Base-by-base conservation (phyloP, 2,329 filamentous ascomycete genomes). In the Ascochyta clinopodiicola region DNA sequence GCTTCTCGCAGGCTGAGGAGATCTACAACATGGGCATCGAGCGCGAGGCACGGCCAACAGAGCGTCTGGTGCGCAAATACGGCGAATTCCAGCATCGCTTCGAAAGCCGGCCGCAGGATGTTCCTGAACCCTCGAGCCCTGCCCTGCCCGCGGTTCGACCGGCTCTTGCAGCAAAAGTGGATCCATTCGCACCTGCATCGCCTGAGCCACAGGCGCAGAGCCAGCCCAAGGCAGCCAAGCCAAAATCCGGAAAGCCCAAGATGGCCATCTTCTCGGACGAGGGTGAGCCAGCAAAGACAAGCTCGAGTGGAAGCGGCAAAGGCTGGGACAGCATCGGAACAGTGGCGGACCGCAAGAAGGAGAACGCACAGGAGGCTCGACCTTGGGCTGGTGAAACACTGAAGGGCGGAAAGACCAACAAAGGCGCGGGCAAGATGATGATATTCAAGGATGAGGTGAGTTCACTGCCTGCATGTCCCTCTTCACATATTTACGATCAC, bases 381-480 rank as follows among this genome's bases (percentile, higher is more conserved):
- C 92, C 94, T 19, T 97, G 93, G 95, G 89, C 82, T 10, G 95
- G 95, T 24, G 92, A 98, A 80, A 97, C 90, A 36, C 78, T 99
- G 65, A 91, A 94, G 76, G 90, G 87, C 2, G 92, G 90, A 37
- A 94, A 92, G 67, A 95, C 91, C 80, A 91, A 91, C 79, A 86
- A 82, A 38, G 86, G 83, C 29, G 84, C 83, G 49, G 83, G 88
- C 49, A 98, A 97, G 82, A 89, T 99, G 87, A 82, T 88, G 71
- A 86, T 99, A 40, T 99, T 97, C 82, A 94, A 91, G 82, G 95
- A 99, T 82, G 82, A 90, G 90, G 95, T 99, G 89, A 88, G 92
- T 84, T 74, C 35, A 60, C 55, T 35, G 53, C 62, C 57, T 57
- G 42, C 54, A 50, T 59, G 44, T 51, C 44, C 68, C 84, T 83